Conservation (phyloP, 2,329 filamentous ascomycete genomes). For the Cytospora piceae region DNA sequence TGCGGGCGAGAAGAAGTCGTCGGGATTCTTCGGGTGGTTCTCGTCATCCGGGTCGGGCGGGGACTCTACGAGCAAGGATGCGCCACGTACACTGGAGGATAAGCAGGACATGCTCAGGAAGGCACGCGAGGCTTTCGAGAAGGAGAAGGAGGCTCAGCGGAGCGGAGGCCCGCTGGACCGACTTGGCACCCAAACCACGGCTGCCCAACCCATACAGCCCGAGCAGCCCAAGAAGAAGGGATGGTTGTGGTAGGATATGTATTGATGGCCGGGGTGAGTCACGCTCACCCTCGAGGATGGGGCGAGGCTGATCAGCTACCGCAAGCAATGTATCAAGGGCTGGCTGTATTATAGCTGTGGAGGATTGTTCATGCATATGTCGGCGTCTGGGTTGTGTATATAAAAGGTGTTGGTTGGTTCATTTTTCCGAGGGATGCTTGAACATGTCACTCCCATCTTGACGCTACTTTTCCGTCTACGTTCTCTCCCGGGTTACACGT, state of each 20-base stretch:
- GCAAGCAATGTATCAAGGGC: neutral
- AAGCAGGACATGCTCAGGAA: conserved; percentile 42
- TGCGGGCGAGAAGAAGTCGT: conserved; percentile 33
- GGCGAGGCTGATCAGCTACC: conserved; percentile 2
- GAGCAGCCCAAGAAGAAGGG: conserved; percentile 49
- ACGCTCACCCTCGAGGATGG: neutral
- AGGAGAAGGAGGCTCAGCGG: conserved; percentile 56
- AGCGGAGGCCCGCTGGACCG: conserved; percentile 56
- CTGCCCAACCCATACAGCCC: conserved; percentile 32
- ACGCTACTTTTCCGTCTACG: conserved; percentile 31
- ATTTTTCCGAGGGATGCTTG: conserved; percentile 10
- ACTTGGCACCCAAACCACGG: conserved; percentile 46
- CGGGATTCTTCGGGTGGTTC: conserved; percentile 37
- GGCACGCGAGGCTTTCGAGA: conserved; percentile 50
- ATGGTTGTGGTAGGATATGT: conserved; percentile 44
- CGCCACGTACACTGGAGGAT: conserved; percentile 40
- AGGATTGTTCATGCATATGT: conserved; percentile 25
- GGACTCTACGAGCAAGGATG: conserved; percentile 36
- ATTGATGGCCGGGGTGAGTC: neutral
- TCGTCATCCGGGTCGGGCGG: conserved; percentile 29
- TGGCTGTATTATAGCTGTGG: conserved; percentile 26
- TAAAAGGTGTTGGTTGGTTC: conserved; percentile 31
- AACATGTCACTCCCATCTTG: conserved; percentile 16
- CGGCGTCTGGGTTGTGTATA: conserved; percentile 31
- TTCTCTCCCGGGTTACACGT: neutral